Evolutionary conservation across 306 rosid genomes (phyloP).

Genomic region (Vigna radiata): DNA sequence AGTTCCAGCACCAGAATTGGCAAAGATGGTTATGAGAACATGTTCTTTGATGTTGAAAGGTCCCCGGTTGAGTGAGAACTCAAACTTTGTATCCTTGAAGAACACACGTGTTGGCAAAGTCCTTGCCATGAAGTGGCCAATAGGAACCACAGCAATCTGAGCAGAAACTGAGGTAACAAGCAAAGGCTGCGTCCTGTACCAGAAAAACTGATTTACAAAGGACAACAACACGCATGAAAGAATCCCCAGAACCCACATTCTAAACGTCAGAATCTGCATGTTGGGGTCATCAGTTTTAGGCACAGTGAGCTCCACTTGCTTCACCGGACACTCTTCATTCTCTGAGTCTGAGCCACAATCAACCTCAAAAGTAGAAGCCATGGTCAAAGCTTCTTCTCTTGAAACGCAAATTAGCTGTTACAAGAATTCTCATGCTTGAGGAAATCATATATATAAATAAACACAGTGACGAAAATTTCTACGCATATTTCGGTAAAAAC

Average conservation of each 20-base stretch:
- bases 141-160: conserved; percentile 92
- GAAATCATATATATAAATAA: background rate
- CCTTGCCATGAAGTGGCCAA: conserved; percentile 84
- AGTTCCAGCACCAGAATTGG: conserved; percentile 72
- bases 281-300: conserved; percentile 79
- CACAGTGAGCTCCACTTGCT: conserved; percentile 79
- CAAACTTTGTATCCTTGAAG: conserved; percentile 57
- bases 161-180: conserved; percentile 67
- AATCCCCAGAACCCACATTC: conserved; percentile 88
- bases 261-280: conserved; percentile 69
- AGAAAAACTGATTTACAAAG: conserved; percentile 88
- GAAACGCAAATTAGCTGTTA: background rate
- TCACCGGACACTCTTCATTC: conserved; percentile 51
- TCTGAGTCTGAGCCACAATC: conserved; percentile 21
- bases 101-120: conserved; percentile 57
- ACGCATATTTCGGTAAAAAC: background rate
- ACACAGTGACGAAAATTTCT: background rate
- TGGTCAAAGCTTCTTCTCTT: background rate
- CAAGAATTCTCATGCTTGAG: background rate
- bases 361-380: conserved; percentile 37
- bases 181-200: conserved; percentile 86
- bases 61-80: conserved; percentile 80
- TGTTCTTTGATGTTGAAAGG: conserved; percentile 89
- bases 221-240: conserved; percentile 68
- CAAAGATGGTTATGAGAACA: conserved; percentile 87